These are phyloP conservation scores for Botryotinia calthae DNA, from an alignment of 2,329 filamentous ascomycete species.

Conservation along the genomic window DNA sequence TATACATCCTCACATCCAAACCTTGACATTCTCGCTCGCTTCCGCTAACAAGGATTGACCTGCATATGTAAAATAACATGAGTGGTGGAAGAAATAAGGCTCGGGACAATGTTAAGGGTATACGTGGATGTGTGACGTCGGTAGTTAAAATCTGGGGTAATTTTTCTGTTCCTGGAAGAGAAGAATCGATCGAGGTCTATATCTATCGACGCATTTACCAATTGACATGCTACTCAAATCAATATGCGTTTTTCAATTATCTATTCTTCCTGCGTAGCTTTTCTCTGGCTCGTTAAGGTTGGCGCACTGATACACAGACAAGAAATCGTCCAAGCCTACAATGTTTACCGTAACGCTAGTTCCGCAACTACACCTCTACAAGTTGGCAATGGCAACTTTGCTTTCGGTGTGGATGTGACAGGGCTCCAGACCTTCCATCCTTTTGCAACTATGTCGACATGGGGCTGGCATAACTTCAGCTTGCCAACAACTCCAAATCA, in stretches of 20 bases:
- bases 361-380: constrained; percentile 41
- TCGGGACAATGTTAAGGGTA: constrained; percentile 6
- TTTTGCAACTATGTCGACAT: constrained; percentile 44
- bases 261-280: not conserved
- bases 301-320: not conserved
- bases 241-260: not conserved
- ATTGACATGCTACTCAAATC: not conserved
- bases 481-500: constrained; percentile 41
- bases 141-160: constrained; percentile 5
- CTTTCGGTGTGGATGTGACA: constrained; percentile 47
- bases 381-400: constrained; percentile 49
- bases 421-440: constrained; percentile 47
- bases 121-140: not conserved
- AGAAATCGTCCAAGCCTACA: constrained; percentile 14
- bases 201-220: not conserved
- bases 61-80: not conserved
- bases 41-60: not conserved
- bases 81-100: constrained; percentile 12
- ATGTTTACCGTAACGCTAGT: constrained; percentile 31
- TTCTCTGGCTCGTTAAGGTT: not conserved
- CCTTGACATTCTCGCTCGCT: not conserved
- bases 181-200: not conserved
- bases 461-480: constrained; percentile 48
- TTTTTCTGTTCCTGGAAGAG: not conserved
- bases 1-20: not conserved